Evolutionary conservation across 177 flowering plant species (phyloP).

Genomic region (Telopea speciosissima): DNA sequence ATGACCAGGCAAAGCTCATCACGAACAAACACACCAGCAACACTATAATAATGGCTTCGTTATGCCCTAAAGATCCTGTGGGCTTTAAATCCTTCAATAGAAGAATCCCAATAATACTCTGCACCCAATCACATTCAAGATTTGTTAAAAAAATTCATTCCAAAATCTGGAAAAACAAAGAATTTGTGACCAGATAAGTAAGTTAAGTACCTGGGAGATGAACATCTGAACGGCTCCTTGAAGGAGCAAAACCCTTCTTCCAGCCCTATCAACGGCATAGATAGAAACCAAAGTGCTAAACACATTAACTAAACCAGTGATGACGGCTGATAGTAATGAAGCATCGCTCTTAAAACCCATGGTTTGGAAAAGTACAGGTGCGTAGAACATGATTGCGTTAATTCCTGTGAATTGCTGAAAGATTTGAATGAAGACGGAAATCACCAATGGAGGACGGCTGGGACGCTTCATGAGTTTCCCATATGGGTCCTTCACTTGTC

Average conservation of each 20-base stretch:
- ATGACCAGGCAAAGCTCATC: constrained; percentile 44
- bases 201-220: constrained; percentile 34
- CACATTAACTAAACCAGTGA: constrained; percentile 52
- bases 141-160: too few relatives aligned
- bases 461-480: constrained; percentile 27
- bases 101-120: not conserved
- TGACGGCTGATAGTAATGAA: constrained; percentile 44
- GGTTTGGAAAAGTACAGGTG: constrained; percentile 59
- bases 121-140: not conserved
- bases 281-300: constrained; percentile 43
- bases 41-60: constrained; percentile 24
- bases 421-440: constrained; percentile 34
- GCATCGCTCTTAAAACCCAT: constrained; percentile 39
- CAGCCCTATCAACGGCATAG: constrained; percentile 35
- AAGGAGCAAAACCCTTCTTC: constrained; percentile 40
- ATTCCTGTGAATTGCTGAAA: constrained; percentile 67
- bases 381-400: constrained; percentile 61
- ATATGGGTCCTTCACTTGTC: constrained; percentile 29
- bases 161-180: too few relatives aligned
- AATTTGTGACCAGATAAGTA: not conserved
- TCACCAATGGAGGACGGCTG: constrained; percentile 42
- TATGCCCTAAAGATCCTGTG: not conserved
- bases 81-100: not conserved
- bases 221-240: constrained; percentile 56
- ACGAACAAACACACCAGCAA: constrained; percentile 32